Evolutionary conservation across 1,139 yeast genomes (phyloP), one percentile per base, ranked within the genome.

Genomic region (Diutina siamensis): DNA sequence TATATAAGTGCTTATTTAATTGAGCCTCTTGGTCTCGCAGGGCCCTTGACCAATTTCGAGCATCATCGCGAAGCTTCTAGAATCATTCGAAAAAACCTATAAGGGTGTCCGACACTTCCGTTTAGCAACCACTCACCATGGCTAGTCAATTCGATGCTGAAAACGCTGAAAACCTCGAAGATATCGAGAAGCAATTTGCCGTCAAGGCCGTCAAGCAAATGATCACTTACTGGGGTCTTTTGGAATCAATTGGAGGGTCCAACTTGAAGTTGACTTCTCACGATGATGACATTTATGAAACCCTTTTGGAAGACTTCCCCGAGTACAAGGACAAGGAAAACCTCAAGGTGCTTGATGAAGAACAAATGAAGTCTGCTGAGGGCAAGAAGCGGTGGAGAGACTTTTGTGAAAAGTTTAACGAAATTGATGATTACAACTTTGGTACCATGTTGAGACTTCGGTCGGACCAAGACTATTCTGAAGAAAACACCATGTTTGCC

Each of bases 121-220:
- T 7, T 25, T 25, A 25, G n/a, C n/a, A n/a, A n/a, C n/a, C n/a
- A 25, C 17, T 4, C 3, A 40, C 34, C 25, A 28, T 28, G 35
- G 34, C 44, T 31, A 18, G 33, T 17, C 20, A 40, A 28, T 69
- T 72, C 53, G 67, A 71, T 52, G 78, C 81, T 15, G 80, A 76
- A 53, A 66, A 63, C 48, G 80, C 82, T 18, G 81, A 76, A 46
- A 76, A 76, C 65, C 64, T 74, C 51, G 81, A 75, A 59, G 82
- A 73, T 53, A 86, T 92, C 58, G 97, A 89, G 65, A 85, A 79
- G 74, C 97, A 89, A 68, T 92, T 92, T 59, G 97, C 98, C 45
- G 98, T 94, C 52, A 88, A 86, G 67, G 98, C 97, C 8, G 98
- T 94, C 22, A 80, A 78, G 64, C 97, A 94, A 63, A 94, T 95